Base-by-base conservation (phyloP, 2,329 filamentous ascomycete species). In the Colletotrichum falcatum region DNA sequence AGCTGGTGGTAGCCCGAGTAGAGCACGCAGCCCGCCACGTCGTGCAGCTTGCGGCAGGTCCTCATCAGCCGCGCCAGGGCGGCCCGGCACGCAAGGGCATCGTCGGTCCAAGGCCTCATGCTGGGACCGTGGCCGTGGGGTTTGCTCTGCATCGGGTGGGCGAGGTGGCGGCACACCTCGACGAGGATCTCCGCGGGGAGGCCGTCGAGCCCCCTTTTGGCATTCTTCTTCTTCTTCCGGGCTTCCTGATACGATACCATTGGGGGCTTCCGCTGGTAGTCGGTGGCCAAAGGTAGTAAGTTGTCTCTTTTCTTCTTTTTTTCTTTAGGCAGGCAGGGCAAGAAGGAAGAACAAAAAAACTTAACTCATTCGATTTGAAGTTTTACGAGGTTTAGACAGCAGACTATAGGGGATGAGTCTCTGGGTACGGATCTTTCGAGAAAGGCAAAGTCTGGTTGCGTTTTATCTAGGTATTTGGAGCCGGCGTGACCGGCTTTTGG, bases 41-140 rank as follows among this genome's bases (percentile, higher is more conserved):
- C 61, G 37, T 65, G 61, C 46, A 69, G 12, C 26, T 39, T 48
- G 44, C 46, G 62, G 18, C 61, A 66, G 4, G 55, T 66, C n/a
- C 54, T 16, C 62, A 70, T 70, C 18, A 66, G 23, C 2, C 66
- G 39, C 1, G 54, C 54, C 16, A 66, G 62, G 4, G 66, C 23
- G 26, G 30, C 46, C 28, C 46, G 35, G 5, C 61, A 69, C 2
- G 37, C 14, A 1, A 69, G 30, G 18, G 54, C 56, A 5, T 61
- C 12, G 6, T 28, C 11, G 8, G 56, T 61, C 12, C 35, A 20
- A 2, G 62, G 30, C n/a, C 28, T 16, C 18, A 28, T 44, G 11
- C 20, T 16, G 23, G 16, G 3, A 5, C 48, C 28, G n/a, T 48
- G 60, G 16, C 48, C 20, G 5, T 48, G 14, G 14, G 18, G 9